Base-by-base conservation (phyloP, 768 basidiomycete genomes). In the Lentinula raphanica region DNA sequence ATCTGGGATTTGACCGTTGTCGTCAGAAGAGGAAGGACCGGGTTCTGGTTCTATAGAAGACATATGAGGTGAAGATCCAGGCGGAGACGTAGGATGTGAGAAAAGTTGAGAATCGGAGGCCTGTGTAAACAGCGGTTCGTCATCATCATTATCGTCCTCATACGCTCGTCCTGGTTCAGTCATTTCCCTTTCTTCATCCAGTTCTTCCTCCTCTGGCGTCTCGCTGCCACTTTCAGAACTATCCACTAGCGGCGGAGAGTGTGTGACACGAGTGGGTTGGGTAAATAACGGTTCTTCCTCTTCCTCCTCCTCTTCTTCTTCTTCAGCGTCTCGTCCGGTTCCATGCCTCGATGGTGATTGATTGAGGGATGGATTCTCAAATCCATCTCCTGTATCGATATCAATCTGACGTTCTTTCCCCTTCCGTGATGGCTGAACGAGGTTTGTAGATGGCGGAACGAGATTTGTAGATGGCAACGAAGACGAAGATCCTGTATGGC, bases 111-210 rank as follows among this genome's bases (percentile, higher is more conserved):
- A 48, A 48, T 11, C 21, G n/a, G 46, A 48, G 17, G 21, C n/a
- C 19, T 53, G 50, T 53, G 50, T 54, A 17, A 54, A 54, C 15
- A 54, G 53, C n/a, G 53, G 38, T 42, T 31, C 51, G 8, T 55
- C 40, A 21, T 56, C 12, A 3, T 19, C 40, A n/a, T n/a, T n/a
- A 15, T 39, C 51, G 19, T 40, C 51, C 5, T 25, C 19, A 25
- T 29, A 17, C 27, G 21, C 42, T 23, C 9, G 9, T 44, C 11
- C 8, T 12, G 42, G 21, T 21, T 21, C 9, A 11, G 42, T 23
- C 9, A 11, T 21, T 21, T 44, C 19, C 9, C 19, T 21, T 21
- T 44, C 42, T 23, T 44, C 42, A 19, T 44, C 42, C 5, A 5
- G 4, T 11, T 5, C 21, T 9, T 35, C 25, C n/a, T 21, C 53